Base-by-base conservation (phyloP, 2,329 filamentous ascomycete genomes). In the Didymella arachidicola region DNA sequence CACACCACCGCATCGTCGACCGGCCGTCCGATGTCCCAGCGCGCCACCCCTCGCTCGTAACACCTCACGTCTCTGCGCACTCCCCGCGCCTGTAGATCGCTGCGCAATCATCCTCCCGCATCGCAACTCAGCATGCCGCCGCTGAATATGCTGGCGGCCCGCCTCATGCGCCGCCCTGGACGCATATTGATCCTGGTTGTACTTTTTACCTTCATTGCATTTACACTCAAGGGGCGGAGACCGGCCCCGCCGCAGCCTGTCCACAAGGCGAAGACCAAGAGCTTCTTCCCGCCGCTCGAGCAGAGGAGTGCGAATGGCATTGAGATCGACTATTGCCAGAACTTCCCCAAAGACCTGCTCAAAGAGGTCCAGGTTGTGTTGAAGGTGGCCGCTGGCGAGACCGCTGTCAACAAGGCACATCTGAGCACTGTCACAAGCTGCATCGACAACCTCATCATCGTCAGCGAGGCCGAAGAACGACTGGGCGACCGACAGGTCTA, bases 391-490 rank as follows among this genome's bases (percentile, higher is more conserved):
- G 78, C 80, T 52, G 79, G 77, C 56, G 82, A 84, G 51, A 53
- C 53, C 11, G 66, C 72, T 7, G 73, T 79, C 41, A 78, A 78
- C 51, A 74, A 80, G 27, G 79, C 82, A 3, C 83, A 85, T 52
- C 73, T 87, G 44, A 71, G 79, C 41, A 84, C 80, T 62, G 81
- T 83, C 32, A 84, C 84, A 44, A 81, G 82, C 19, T 86, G 81
- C 69, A 81, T 85, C 59, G 79, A 81, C 19, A 78, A 87, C 68
- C 81, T 82, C 46, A 78, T 83, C 42, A 81, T 88, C 61, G 86
- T 85, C 68, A 87, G 85, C 53, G 86, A 88, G 72, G 82, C 82
- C 57, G 83, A 83, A 36, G 84, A 87, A 68, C 77, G 79, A 82
- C 56, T 79, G 76, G 54, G 83, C 79, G 56, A 79, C 80, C 53